Conservation (phyloP, 495 filamentous ascomycete species). For the Parmelia sp. region DNA sequence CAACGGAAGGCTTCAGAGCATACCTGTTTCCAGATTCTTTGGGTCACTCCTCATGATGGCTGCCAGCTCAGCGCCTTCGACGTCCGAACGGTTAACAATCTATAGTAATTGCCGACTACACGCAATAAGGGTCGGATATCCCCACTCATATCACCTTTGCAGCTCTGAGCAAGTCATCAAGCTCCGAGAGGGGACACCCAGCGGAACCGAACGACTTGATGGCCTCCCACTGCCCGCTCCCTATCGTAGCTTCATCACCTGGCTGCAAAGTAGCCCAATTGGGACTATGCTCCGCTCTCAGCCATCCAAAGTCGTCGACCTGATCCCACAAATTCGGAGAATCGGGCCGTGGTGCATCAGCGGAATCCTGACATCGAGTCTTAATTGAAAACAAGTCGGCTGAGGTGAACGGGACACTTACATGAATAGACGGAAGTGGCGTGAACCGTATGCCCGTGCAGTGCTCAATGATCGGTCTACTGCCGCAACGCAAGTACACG, state of each 20-base stretch:
- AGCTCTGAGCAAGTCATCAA: conserved; percentile 12
- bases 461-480: conserved; percentile 89
- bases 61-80: background rate
- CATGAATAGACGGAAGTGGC: conserved; percentile 60
- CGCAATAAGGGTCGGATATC: background rate
- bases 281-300: conserved; percentile 76
- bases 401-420: conserved; percentile 37
- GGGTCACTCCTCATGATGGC: background rate
- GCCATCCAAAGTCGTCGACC: conserved; percentile 97
- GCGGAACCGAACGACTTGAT: background rate
- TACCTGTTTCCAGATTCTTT: background rate
- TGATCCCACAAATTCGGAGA: conserved; percentile 69
- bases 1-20: background rate
- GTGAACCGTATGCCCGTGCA: conserved; percentile 75
- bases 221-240: conserved; percentile 4
- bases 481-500: conserved; percentile 74
- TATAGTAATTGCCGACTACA: background rate
- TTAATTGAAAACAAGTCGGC: background rate
- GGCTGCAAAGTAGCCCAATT: conserved; percentile 73
- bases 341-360: conserved; percentile 31
- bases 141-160: conserved; percentile 5
- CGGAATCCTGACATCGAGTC: conserved; percentile 22
- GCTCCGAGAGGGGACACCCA: background rate
- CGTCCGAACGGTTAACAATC: background rate
- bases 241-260: conserved; percentile 33